Evolutionary conservation across 768 basidiomycete species (phyloP).

Genomic region (Boletus reticulatus): DNA sequence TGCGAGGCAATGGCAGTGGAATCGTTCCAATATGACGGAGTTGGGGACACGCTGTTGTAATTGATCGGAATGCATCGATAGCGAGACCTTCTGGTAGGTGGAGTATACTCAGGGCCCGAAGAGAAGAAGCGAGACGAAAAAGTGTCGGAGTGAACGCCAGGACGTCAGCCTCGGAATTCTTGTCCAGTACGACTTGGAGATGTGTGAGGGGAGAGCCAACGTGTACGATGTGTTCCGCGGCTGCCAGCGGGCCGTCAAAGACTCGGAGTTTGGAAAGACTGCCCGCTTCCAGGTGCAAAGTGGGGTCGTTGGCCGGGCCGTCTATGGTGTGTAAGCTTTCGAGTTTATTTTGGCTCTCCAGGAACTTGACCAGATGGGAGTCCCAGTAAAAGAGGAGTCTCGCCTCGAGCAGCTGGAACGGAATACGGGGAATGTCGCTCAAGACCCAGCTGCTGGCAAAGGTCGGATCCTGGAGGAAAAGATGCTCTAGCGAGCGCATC

Average conservation of each 20-base stretch:
- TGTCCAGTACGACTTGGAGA: conserved; percentile 44
- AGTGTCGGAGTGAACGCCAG: conserved; percentile 35
- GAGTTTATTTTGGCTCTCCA: conserved; percentile 45
- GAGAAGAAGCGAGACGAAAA: conserved; percentile 23
- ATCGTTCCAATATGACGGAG: conserved; percentile 41
- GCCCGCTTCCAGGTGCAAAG: conserved; percentile 26
- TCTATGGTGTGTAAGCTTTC: conserved; percentile 34
- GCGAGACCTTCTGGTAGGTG: conserved; percentile 34
- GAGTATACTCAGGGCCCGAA: conserved; percentile 37
- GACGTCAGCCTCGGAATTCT: conserved; percentile 31
- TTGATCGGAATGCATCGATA: conserved; percentile 29
- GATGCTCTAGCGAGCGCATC: conserved; percentile 44
- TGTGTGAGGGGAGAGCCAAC: conserved; percentile 40
- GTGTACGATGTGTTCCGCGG: conserved; percentile 39
- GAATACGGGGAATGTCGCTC: conserved; percentile 34
- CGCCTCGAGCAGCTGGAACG: conserved; percentile 50
- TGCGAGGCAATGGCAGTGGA: conserved; percentile 32
- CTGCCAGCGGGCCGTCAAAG: conserved; percentile 46
- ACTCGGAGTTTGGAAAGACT: conserved; percentile 40
- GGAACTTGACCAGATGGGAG: conserved; percentile 42
- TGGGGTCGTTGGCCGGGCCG: conserved; percentile 23
- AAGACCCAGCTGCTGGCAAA: conserved; percentile 46
- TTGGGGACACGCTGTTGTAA: conserved; percentile 32
- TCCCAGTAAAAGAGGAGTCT: conserved; percentile 53
- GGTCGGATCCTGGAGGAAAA: conserved; percentile 41